Percentiles rank a stretch among this genome's conserved stretches.
These are phyloP conservation scores for Leccinum subgranulosum DNA, from an alignment of 768 basidiomycete species.

Conservation along the genomic window DNA sequence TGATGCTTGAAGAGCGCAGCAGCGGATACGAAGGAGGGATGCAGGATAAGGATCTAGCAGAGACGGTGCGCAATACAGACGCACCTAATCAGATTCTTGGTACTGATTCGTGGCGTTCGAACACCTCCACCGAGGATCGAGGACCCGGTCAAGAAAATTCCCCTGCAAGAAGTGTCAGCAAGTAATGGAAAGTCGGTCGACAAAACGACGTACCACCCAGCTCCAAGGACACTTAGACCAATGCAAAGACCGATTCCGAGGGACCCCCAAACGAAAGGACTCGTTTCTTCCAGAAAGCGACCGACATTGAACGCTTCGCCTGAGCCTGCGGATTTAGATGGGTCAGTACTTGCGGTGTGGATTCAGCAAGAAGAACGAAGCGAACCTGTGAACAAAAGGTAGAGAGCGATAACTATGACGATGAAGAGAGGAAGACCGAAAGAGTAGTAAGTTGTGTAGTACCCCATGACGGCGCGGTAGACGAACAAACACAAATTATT, in stretches of 20 bases:
- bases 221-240: conserved; percentile 90
- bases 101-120: conserved; percentile 86
- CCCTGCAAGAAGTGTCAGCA: conserved; percentile 51
- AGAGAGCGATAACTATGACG: conserved; percentile 66
- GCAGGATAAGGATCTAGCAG: not conserved
- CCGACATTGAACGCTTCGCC: conserved; percentile 94
- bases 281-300: conserved; percentile 89
- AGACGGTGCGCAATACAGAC: conserved; percentile 11
- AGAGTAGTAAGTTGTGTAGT: conserved; percentile 49
- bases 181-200: not conserved
- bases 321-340: conserved; percentile 47
- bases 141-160: conserved; percentile 95
- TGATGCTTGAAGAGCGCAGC: conserved; percentile 58
- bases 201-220: conserved; percentile 74
- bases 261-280: conserved; percentile 90
- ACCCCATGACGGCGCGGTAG: conserved; percentile 20
- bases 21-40: not conserved
- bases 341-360: not conserved
- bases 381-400: conserved; percentile 87
- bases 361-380: not conserved
- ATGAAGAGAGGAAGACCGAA: conserved; percentile 70
- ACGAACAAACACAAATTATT: not conserved
- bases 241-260: conserved; percentile 91
- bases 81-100: conserved; percentile 96
- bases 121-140: conserved; percentile 97